Evolutionary conservation across 139 green algal genomes (phyloP).

Genomic region (Coelastrella sp.): DNA sequence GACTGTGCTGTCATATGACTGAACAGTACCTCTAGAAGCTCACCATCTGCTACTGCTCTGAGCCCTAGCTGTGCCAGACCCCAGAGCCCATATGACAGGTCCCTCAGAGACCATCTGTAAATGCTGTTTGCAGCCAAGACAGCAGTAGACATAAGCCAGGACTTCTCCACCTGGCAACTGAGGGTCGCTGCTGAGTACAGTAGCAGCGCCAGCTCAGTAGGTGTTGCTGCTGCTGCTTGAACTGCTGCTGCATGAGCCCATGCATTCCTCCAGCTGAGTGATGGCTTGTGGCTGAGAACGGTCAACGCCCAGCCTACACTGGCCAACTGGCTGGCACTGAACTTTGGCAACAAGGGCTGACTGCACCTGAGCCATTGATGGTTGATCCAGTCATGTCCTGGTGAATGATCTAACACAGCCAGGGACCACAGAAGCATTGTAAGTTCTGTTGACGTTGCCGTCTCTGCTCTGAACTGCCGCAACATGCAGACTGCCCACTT

Average conservation of each 20-base stretch:
- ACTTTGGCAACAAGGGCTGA: neutral
- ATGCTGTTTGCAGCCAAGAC: neutral
- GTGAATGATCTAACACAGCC: neutral
- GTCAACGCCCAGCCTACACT: neutral
- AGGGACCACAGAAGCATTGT: constrained; percentile 14
- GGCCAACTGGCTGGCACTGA: neutral
- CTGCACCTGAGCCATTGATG: neutral
- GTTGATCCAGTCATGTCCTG: neutral
- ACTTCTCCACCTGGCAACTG: neutral
- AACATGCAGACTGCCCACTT: neutral
- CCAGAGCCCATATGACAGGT: constrained; percentile 34
- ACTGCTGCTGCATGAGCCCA: neutral
- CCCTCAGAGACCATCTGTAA: neutral
- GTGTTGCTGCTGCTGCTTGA: constrained; percentile 6
- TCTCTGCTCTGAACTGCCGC: neutral
- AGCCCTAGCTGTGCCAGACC: constrained; percentile 28
- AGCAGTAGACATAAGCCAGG: constrained; percentile 21
- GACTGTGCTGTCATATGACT: neutral
- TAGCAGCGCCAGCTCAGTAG: constrained; percentile 6
- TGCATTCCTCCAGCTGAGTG: neutral
- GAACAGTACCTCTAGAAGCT: constrained; percentile 41
- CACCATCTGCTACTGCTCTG: constrained; percentile 15
- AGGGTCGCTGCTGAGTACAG: constrained; percentile 28
- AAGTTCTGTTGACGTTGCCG: neutral
- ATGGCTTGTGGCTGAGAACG: neutral